Evolutionary conservation across 2,329 filamentous ascomycete species (phyloP).

Genomic region (Ophiostoma piceae): DNA sequence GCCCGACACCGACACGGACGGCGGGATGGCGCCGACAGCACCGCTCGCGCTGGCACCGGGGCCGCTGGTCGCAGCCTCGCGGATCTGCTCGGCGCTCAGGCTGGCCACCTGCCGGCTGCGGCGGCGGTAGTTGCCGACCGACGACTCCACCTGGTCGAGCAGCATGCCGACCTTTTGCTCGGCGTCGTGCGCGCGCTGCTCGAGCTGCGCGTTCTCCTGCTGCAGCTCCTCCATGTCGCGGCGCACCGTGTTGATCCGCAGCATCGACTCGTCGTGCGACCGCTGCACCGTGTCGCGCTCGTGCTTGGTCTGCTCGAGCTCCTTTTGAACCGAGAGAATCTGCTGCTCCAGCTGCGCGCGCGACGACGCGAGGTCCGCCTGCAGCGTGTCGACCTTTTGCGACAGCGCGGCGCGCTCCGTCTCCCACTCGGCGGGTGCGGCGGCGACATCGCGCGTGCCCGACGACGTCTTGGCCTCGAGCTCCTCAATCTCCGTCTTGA

Average conservation of each 20-base stretch:
- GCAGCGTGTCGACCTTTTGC: conserved; percentile 61
- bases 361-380: conserved; percentile 62
- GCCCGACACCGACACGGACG: conserved; percentile 17
- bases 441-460: conserved; percentile 35
- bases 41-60: background rate
- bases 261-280: conserved; percentile 48
- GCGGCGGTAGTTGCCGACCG: conserved; percentile 89
- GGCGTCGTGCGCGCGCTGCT: conserved; percentile 79
- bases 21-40: background rate
- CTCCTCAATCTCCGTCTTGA: conserved; percentile 75
- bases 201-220: conserved; percentile 72
- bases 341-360: conserved; percentile 65
- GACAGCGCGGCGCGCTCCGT: conserved; percentile 64
- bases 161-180: conserved; percentile 90
- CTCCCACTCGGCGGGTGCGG: conserved; percentile 60
- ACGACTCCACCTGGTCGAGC: conserved; percentile 88
- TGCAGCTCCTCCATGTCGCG: conserved; percentile 75
- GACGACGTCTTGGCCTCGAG: conserved; percentile 48
- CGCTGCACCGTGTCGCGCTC: conserved; percentile 65
- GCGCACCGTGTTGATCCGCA: conserved; percentile 55
- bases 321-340: conserved; percentile 61
- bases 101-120: conserved; percentile 57
- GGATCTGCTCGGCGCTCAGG: conserved; percentile 47
- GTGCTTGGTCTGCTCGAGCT: conserved; percentile 59
- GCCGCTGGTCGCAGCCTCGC: conserved; percentile 32